Percentiles rank a stretch among this genome's conserved stretches.
Evolutionary conservation across 495 filamentous ascomycete genomes (phyloP).

Genomic region (Apiosordaria backusii): DNA sequence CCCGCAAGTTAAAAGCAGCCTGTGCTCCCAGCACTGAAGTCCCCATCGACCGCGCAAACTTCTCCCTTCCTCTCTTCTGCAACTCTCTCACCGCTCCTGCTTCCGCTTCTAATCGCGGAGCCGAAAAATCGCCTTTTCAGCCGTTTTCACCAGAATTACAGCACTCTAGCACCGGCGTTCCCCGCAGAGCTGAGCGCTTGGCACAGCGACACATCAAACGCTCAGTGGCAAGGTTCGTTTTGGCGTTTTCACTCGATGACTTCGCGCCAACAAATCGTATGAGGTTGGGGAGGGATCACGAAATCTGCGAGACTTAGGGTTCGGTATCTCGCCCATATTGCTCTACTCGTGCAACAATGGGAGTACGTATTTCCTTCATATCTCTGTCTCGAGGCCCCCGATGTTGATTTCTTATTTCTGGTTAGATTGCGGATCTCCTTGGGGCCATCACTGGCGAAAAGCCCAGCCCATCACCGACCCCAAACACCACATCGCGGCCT

Average conservation of each 20-base stretch:
- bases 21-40: conserved; percentile 14
- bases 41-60: conserved; percentile 22
- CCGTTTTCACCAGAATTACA: background rate
- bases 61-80: conserved; percentile 14
- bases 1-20: conserved; percentile 18
- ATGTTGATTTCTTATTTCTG: conserved; percentile 13
- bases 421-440: conserved; percentile 51
- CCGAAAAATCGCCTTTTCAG: background rate
- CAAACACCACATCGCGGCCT: conserved; percentile 23
- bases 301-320: conserved; percentile 12
- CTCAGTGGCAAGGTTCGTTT: conserved; percentile 8
- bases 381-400: background rate
- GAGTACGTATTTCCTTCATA: conserved; percentile 20
- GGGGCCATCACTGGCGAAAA: conserved; percentile 53
- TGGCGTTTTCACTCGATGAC: conserved; percentile 27
- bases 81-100: background rate
- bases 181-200: background rate
- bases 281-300: conserved; percentile 31
- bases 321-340: background rate
- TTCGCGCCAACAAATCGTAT: conserved; percentile 27
- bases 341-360: conserved; percentile 22
- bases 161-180: background rate
- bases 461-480: conserved; percentile 33
- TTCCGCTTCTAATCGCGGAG: background rate
- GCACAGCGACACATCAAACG: background rate